Conservation (phyloP, 1,284 basidiomycete genomes). For the Chiua sp. region DNA sequence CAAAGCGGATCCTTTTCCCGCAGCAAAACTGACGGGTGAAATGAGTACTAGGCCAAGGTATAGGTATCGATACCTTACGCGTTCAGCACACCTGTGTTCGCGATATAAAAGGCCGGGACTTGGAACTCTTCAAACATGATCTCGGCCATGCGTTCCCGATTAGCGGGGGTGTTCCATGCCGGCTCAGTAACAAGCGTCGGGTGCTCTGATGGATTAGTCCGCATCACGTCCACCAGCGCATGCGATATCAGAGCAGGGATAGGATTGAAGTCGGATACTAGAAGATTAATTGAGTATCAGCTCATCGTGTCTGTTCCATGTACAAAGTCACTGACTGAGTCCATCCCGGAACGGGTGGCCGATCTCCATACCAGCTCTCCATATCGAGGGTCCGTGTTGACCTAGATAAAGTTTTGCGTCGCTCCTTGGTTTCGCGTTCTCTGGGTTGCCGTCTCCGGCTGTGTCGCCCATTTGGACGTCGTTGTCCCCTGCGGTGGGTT, state of each 20-base stretch:
- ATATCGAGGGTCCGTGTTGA: constrained; percentile 91
- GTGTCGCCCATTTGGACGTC: constrained; percentile 65
- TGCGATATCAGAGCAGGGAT: constrained; percentile 79
- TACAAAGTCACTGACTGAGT: constrained; percentile 63
- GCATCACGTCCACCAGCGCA: constrained; percentile 77
- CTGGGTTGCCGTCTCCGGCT: constrained; percentile 40
- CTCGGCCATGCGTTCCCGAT: constrained; percentile 93
- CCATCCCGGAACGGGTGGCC: constrained; percentile 87
- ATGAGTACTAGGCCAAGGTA: constrained; percentile 11
- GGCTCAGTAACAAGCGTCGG: constrained; percentile 95
- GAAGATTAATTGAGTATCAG: constrained; percentile 10
- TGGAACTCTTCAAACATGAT: constrained; percentile 97
- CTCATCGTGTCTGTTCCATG: constrained; percentile 5
- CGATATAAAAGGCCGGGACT: constrained; percentile 96
- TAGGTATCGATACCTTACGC: constrained; percentile 61
- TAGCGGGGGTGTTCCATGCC: constrained; percentile 92
- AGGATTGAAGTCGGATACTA: constrained; percentile 83
- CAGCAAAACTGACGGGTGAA: constrained; percentile 74
- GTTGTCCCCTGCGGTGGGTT: constrained; percentile 45
- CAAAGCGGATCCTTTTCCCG: constrained; percentile 95
- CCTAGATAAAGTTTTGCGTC: constrained; percentile 83
- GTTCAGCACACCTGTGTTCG: constrained; percentile 95
- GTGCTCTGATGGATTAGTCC: constrained; percentile 80
- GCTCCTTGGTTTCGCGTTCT: constrained; percentile 37
- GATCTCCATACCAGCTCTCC: constrained; percentile 89